Base-by-base conservation (phyloP, 768 basidiomycete species). In the Leccinellum luteum region DNA sequence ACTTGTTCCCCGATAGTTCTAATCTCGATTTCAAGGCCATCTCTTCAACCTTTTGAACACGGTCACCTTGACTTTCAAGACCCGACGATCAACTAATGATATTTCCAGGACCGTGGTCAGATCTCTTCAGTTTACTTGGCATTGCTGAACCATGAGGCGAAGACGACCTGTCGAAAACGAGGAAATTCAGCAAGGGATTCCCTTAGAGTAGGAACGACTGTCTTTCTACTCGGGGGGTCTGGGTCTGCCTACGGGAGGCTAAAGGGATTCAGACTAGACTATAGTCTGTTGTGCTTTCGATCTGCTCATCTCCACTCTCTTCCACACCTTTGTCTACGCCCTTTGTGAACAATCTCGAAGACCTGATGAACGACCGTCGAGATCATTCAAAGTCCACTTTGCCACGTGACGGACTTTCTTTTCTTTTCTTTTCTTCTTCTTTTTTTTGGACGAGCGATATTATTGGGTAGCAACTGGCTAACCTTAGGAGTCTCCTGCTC, bases 221-320 rank as follows among this genome's bases (percentile, higher is more conserved):
- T n/a, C n/a, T n/a, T n/a, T n/a, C n/a, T n/a, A n/a, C n/a, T n/a
- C n/a, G n/a, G n/a, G n/a, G n/a, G n/a, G n/a, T n/a, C n/a, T n/a
- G n/a, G n/a, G n/a, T n/a, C n/a, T n/a, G n/a, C n/a, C n/a, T n/a
- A n/a, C n/a, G n/a, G n/a, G n/a, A n/a, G n/a, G n/a, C n/a, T n/a
- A n/a, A n/a, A 41, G 43, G 54, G 2, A 54, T 52, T 3, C 17
- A 38, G 28, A 59, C n/a, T 14, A n/a, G n/a, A n/a, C n/a, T n/a
- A n/a, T n/a, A n/a, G n/a, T n/a, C n/a, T 28, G 60, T 35, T 12
- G 31, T 61, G 9, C 28, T 64, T 52, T 68, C 70, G 17, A 55
- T 63, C 3, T 28, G 38, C 3, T 58, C 61, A 0, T 60, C 65
- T 8, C 70, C 66, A 1, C 32, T 59, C 1, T 66, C 57, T 8